These are phyloP conservation scores for Lecanicillium sp. DNA, from an alignment of 2,329 filamentous ascomycete genomes.

Conservation along the genomic window DNA sequence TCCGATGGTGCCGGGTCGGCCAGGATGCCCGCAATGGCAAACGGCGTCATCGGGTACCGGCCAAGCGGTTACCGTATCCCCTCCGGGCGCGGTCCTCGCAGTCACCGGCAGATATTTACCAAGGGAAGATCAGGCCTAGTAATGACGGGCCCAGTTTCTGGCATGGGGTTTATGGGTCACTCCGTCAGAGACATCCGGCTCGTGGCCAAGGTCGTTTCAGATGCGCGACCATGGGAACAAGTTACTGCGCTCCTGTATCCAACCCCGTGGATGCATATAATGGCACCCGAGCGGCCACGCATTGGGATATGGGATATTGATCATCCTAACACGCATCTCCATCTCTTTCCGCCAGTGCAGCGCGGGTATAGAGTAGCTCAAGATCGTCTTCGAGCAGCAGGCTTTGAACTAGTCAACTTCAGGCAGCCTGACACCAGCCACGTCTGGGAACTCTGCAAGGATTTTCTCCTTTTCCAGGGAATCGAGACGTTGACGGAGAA, in stretches of 20 bases:
- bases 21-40: conserved; percentile 1
- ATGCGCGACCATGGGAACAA: not conserved
- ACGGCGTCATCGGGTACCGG: conserved; percentile 3
- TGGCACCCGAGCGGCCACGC: not conserved
- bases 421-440: not conserved
- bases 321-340: conserved; percentile 17
- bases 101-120: too few relatives aligned
- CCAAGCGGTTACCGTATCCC: conserved; percentile 2
- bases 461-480: not conserved
- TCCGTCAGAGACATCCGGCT: not conserved
- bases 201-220: not conserved
- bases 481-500: not conserved
- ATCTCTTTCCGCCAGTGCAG: conserved; percentile 14
- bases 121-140: too few relatives aligned
- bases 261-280: not conserved
- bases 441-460: not conserved
- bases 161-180: not conserved
- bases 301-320: conserved; percentile 14
- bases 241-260: not conserved
- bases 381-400: not conserved
- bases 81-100: not conserved
- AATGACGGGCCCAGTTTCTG: not conserved
- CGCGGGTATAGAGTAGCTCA: not conserved
- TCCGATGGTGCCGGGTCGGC: conserved; percentile 2
- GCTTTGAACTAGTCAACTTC: not conserved